Conservation (phyloP, 2,329 filamentous ascomycete species). For the Fusarium caatingaense region DNA sequence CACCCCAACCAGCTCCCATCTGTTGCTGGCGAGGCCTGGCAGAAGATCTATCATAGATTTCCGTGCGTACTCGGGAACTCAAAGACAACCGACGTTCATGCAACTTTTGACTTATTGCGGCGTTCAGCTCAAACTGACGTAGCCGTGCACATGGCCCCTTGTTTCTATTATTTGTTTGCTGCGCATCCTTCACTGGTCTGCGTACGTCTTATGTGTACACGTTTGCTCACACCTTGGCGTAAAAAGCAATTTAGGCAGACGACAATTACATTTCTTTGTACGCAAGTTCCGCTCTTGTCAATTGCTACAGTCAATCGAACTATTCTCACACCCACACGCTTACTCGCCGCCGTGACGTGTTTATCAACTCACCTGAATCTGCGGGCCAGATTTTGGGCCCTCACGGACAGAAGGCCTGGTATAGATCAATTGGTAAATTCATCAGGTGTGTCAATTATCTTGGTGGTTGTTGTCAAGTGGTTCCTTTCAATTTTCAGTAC, state of each 20-base stretch:
- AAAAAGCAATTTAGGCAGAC: background rate
- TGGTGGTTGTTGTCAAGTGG: conserved; percentile 18
- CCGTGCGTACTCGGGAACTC: background rate
- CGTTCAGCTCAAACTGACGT: conserved; percentile 23
- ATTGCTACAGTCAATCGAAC: conserved; percentile 16
- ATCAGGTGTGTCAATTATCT: conserved; percentile 27
- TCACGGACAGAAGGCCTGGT: conserved; percentile 14
- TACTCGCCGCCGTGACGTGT: conserved; percentile 39
- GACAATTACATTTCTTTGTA: background rate
- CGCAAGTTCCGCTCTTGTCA: background rate
- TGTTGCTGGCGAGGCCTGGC: conserved; percentile 2
- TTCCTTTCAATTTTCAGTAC: conserved; percentile 15
- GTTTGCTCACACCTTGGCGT: background rate
- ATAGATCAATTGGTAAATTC: conserved; percentile 12
- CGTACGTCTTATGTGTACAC: background rate
- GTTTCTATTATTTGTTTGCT: conserved; percentile 2
- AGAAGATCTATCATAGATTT: background rate
- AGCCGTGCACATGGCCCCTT: conserved; percentile 1
- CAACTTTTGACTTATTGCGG: conserved; percentile 12
- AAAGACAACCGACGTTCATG: conserved; percentile 18
- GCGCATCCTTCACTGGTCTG: background rate
- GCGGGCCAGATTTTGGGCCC: conserved; percentile 38
- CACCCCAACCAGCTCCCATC: conserved; percentile 1
- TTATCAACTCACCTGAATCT: conserved; percentile 38
- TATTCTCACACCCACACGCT: conserved; percentile 27